Evolutionary conservation across 208 protist species (phyloP), one percentile per base, ranked within the genome.

Genomic region (Angomonas desouzai): DNA sequence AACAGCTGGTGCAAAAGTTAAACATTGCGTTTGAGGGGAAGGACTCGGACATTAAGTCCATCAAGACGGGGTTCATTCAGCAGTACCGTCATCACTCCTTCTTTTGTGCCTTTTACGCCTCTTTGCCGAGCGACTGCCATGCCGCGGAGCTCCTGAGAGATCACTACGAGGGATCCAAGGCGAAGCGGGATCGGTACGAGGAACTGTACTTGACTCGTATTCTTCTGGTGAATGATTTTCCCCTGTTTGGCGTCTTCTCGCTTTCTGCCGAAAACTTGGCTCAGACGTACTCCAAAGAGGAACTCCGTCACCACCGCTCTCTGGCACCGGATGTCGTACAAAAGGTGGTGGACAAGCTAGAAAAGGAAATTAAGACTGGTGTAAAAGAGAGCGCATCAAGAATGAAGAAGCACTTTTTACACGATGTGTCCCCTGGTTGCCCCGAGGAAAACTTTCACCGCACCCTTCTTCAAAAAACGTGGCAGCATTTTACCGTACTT

Each of bases 31-130:
- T 94, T 29, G 81, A 89, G 34, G 81, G 81, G 23, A 70, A 66
- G 51, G 74, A 81, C 57, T 74, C 73, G 25, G 64, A 29, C 27
- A 43, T 43, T 25, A 36, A 29, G 1, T 80, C 84, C 3, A 63
- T 87, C 23, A 91, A 91, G 71, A 80, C 73, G 29, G 78, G 77
- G 23, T 91, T 87, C 57, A 79, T 95, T 49, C 78, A 88, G 71
- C 86, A 95, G 66, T 92, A 90, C 64, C 86, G 89, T 25, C 89
- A 95, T 49, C 89, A 95, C 60, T 79, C 86, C 29, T 95, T 93
- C 71, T 95, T 95, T 68, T 95, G 89, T 64, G 76, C 82, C 55
- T 85, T 93, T 55, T 95, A 84, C 70, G 71, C 64, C 2, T 81
- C 85, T 2, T 62, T 95, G 34, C 70, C 82, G 3, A 64, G 64